Percentiles rank a stretch among this genome's conserved stretches.
These are phyloP conservation scores for Lentinula guzmanii DNA, from an alignment of 768 basidiomycete genomes.

Conservation along the genomic window DNA sequence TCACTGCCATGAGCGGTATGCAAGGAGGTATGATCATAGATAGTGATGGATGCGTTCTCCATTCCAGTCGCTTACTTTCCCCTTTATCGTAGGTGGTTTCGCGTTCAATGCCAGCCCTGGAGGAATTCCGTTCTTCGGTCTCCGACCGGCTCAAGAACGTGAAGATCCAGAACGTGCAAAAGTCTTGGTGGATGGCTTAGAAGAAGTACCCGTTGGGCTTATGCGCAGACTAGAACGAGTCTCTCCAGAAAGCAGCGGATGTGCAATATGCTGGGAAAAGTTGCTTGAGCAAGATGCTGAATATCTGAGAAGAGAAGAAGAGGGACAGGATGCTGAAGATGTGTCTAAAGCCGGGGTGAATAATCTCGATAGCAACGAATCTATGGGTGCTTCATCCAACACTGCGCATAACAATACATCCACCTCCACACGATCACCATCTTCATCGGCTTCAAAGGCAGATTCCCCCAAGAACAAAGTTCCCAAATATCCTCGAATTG, in stretches of 20 bases:
- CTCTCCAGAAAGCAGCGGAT: conserved; percentile 37
- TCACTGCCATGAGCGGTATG: conserved; percentile 1
- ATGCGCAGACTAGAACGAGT: conserved; percentile 59
- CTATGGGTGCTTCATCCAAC: background rate
- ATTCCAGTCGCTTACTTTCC: background rate
- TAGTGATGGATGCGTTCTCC: no score
- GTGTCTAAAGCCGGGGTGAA: background rate
- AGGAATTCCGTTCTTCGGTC: conserved; percentile 13
- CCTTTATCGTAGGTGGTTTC: conserved; percentile 6
- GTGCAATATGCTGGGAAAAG: conserved; percentile 75
- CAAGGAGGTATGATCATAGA: background rate
- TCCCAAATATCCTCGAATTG: conserved; percentile 28
- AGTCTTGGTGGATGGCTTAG: conserved; percentile 55
- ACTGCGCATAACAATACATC: background rate
- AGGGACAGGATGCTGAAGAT: background rate
- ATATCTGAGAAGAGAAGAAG: conserved; percentile 14
- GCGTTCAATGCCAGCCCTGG: conserved; percentile 12
- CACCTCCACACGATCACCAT: background rate
- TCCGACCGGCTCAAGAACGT: conserved; percentile 22
- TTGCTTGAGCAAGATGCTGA: conserved; percentile 41
- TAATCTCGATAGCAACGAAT: background rate
- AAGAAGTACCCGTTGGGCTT: conserved; percentile 61
- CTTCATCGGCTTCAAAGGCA: conserved; percentile 13
- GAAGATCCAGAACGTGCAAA: conserved; percentile 69
- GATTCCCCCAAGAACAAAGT: conserved; percentile 11